Evolutionary conservation across 2,329 filamentous ascomycete genomes (phyloP), one percentile per base, ranked within the genome.

Genomic region (Hysterium pulicare): DNA sequence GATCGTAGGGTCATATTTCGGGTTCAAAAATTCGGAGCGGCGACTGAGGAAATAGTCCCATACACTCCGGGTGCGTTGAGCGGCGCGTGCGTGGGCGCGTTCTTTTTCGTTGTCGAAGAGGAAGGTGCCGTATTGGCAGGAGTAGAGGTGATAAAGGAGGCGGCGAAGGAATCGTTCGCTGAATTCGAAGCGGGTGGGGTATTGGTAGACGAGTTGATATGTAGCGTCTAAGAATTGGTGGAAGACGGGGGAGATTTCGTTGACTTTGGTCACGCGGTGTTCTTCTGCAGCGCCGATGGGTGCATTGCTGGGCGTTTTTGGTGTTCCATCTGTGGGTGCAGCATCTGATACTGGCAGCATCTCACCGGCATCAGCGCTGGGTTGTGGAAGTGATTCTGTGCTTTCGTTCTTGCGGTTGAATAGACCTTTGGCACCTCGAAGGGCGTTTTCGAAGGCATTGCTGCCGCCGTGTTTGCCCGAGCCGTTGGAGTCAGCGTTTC

Each of bases 161-260:
- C 93, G 82, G 20, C 89, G 80, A 5, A 98, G 72, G 66, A 98
- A 97, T 4, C 91, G 83, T 64, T 97, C 93, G 54, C 95, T 97
- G 69, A 90, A 98, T 64, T 98, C 91, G 61, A 98, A 98, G 0
- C 90, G 84, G 5, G 82, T 86, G 0, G 90, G 90, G 56, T 91
- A 76, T 62, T 97, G 93, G 47, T 87, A 77, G 19, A 95, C 71
- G 21, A 98, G 75, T 64, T 98, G 93, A 62, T 93, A 97, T 1
- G 88, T 89, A 28, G 89, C 90, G 60, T 97, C 93, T 8, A 98
- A 78, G 67, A 97, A 98, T 61, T 98, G 93, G 58, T 98, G 93
- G 67, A 98, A 98, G 19, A 98, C 87, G 0, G 93, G 93, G 46
- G 90, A 94, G 24, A 94, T 86, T 71, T 97, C 93, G 53, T 88